Evolutionary conservation across 2,329 filamentous ascomycete genomes (phyloP).

Genomic region (Penicillium sp.): DNA sequence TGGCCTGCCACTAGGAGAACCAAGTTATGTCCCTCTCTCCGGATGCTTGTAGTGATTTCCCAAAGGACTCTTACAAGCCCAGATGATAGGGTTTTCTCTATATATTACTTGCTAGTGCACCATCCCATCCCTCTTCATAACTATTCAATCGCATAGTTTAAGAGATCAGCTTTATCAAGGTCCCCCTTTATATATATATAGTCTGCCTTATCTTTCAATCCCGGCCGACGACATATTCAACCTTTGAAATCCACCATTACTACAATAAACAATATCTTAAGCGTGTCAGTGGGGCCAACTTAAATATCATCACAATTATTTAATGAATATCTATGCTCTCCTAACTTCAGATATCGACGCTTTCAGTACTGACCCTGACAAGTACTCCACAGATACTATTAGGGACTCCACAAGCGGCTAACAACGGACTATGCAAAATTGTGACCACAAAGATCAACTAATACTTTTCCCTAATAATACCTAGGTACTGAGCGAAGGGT

Average conservation of each 20-base stretch:
- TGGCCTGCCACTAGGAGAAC: background rate
- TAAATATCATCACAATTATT: too few relatives aligned
- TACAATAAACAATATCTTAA: background rate
- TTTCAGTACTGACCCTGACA: too few relatives aligned
- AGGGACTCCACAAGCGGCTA: background rate
- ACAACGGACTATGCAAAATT: background rate
- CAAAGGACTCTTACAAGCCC: background rate
- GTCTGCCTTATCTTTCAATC: background rate
- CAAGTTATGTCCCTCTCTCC: background rate
- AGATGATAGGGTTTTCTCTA: background rate
- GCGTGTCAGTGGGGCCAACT: too few relatives aligned
- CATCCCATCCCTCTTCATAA: background rate
- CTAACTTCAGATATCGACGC: too few relatives aligned
- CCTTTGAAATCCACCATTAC: background rate
- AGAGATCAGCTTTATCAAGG: background rate
- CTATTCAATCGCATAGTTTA: too few relatives aligned
- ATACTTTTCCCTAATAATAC: background rate
- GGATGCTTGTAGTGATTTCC: background rate
- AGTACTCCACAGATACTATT: background rate
- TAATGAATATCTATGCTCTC: too few relatives aligned
- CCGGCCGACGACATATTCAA: too few relatives aligned
- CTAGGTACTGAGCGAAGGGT: conserved; percentile 4
- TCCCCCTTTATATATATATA: background rate
- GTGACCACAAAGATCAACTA: background rate
- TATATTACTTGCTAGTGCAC: background rate